Conservation (phyloP, 768 basidiomycete genomes). For the Phanerochaete sordida region DNA sequence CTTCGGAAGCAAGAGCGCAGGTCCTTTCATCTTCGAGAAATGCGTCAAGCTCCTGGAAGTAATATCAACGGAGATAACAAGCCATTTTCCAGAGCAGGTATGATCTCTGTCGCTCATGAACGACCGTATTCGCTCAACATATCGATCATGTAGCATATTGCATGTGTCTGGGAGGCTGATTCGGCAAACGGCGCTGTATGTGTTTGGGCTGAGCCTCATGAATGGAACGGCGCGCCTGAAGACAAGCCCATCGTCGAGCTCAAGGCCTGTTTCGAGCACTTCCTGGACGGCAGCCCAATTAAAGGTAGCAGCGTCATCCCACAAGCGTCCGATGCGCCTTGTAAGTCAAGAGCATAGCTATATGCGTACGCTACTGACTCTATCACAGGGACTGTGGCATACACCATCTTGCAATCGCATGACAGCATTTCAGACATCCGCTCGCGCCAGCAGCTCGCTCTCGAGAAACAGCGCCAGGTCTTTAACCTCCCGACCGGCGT, state of each 20-base stretch:
- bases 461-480: conserved; percentile 43
- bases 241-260: conserved; percentile 54
- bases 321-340: neutral
- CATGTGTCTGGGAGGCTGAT: conserved; percentile 58
- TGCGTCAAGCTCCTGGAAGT: conserved; percentile 70
- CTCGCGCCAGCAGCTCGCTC: conserved; percentile 28
- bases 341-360: conserved; percentile 3
- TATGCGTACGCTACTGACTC: neutral
- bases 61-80: conserved; percentile 53
- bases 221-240: conserved; percentile 31
- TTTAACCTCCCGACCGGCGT: conserved; percentile 50
- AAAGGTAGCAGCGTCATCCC: conserved; percentile 24
- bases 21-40: conserved; percentile 71
- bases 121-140: neutral
- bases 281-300: conserved; percentile 35
- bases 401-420: conserved; percentile 44
- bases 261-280: conserved; percentile 44
- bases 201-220: conserved; percentile 64
- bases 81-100: conserved; percentile 66
- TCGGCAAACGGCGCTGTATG: conserved; percentile 42
- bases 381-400: conserved; percentile 57
- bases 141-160: conserved; percentile 43
- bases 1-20: conserved; percentile 62
- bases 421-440: conserved; percentile 33
- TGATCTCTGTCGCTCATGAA: conserved; percentile 13